A percentile compares a stretch with the other conserved stretches of the same genome.
Evolutionary conservation across 1,139 yeast genomes (phyloP).

Genomic region (Kazachstania sp.): DNA sequence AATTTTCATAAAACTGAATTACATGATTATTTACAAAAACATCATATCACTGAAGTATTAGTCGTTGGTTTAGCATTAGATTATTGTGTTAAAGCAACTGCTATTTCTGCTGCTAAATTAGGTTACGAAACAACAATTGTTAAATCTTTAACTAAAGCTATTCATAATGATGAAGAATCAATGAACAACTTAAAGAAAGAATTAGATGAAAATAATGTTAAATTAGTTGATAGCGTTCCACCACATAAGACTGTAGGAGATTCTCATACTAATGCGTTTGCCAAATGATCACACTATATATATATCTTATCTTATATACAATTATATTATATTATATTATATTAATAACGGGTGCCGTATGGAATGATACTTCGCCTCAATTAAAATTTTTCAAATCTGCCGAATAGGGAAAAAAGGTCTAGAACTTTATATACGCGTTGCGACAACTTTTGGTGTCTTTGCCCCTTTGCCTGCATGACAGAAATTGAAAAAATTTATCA

Average conservation of each 20-base stretch:
- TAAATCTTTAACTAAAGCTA: slow-evolving; percentile 44
- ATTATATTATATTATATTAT: too few species aligned
- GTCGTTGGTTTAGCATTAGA: slow-evolving; percentile 83
- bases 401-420: too few species aligned
- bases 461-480: too few species aligned
- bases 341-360: too few species aligned
- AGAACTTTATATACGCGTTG: too few species aligned
- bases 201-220: slow-evolving; percentile 12
- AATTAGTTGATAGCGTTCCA: neutral
- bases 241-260: neutral
- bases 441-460: too few species aligned
- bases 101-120: slow-evolving; percentile 51
- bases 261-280: neutral
- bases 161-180: slow-evolving; percentile 31
- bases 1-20: slow-evolving; percentile 61
- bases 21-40: slow-evolving; percentile 37
- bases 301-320: too few species aligned
- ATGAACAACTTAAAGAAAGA: slow-evolving; percentile 15
- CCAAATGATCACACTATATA: too few species aligned
- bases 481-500: too few species aligned
- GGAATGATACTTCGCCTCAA: too few species aligned
- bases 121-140: slow-evolving; percentile 63
- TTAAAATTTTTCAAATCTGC: too few species aligned
- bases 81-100: slow-evolving; percentile 71
- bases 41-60: slow-evolving; percentile 49